These are phyloP conservation scores for Fennellomyces sp. DNA, from an alignment of 371 early-diverging fungal species.

Conservation along the genomic window DNA sequence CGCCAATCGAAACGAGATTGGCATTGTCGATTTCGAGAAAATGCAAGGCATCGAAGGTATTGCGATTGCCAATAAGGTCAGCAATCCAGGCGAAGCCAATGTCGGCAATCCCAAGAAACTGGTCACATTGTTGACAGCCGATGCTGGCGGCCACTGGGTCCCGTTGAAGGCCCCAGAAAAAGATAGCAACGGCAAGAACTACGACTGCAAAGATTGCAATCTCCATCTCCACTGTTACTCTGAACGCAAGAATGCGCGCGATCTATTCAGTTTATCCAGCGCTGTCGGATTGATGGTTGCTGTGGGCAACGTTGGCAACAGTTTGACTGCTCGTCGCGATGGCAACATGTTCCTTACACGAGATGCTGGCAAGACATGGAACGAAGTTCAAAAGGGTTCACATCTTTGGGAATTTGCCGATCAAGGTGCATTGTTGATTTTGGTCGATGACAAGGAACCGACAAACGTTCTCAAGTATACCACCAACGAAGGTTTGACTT, in stretches of 20 bases:
- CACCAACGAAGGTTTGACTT: constrained; percentile 67
- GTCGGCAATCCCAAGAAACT: constrained; percentile 56
- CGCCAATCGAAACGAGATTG: constrained; percentile 80
- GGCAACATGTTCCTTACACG: constrained; percentile 86
- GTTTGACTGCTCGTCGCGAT: constrained; percentile 64
- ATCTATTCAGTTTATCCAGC: constrained; percentile 75
- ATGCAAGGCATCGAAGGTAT: constrained; percentile 91
- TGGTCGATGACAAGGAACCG: constrained; percentile 76
- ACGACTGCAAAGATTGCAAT: constrained; percentile 47
- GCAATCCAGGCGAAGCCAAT: constrained; percentile 66
- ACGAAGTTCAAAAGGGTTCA: constrained; percentile 70
- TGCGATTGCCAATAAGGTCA: constrained; percentile 84
- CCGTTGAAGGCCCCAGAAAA: constrained; percentile 54
- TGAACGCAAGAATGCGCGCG: constrained; percentile 74
- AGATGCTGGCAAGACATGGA: constrained; percentile 84
- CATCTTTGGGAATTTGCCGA: constrained; percentile 88
- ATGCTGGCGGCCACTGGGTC: constrained; percentile 85
- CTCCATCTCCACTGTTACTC: constrained; percentile 86
- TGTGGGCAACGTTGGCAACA: constrained; percentile 88
- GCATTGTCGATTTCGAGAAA: constrained; percentile 94
- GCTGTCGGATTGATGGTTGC: constrained; percentile 92
- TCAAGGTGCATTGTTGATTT: constrained; percentile 77
- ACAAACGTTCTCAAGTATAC: constrained; percentile 73
- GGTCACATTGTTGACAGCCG: constrained; percentile 75
- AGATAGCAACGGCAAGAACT: constrained; percentile 52